Conservation (phyloP, 805 yeast species). For the Teunomyces lycoperdinae region DNA sequence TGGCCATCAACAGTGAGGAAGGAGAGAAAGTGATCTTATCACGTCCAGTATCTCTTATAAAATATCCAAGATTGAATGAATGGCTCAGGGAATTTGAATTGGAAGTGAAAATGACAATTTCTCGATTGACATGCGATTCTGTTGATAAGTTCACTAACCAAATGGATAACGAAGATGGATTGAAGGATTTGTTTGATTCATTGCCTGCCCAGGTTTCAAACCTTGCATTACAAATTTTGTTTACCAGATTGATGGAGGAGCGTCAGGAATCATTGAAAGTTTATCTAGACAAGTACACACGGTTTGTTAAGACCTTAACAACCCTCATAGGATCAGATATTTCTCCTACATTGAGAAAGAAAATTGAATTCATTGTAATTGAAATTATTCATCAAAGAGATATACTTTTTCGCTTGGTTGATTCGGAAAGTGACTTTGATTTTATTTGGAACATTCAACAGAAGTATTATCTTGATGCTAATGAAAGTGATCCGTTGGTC, state of each 20-base stretch:
- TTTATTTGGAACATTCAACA: slow-evolving; percentile 54
- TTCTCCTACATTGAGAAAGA: slow-evolving; percentile 32
- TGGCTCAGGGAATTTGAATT: slow-evolving; percentile 63
- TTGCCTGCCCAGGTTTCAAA: slow-evolving; percentile 57
- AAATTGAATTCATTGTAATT: slow-evolving; percentile 59
- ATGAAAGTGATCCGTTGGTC: slow-evolving; percentile 21
- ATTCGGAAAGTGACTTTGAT: slow-evolving; percentile 8
- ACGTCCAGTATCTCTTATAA: slow-evolving; percentile 42
- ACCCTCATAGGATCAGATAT: slow-evolving; percentile 17
- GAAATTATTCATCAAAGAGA: slow-evolving; percentile 63
- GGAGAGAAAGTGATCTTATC: slow-evolving; percentile 54
- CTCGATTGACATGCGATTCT: slow-evolving; percentile 30
- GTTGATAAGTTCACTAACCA: not conserved
- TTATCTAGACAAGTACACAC: slow-evolving; percentile 4
- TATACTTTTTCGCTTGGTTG: slow-evolving; percentile 22
- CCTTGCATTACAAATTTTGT: slow-evolving; percentile 54
- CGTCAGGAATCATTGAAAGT: not conserved
- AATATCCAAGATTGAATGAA: slow-evolving; percentile 47
- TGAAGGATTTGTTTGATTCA: slow-evolving; percentile 30
- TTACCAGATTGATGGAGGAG: slow-evolving; percentile 48
- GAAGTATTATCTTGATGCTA: slow-evolving; percentile 39
- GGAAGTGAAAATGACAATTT: slow-evolving; percentile 49
- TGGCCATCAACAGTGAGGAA: slow-evolving; percentile 57
- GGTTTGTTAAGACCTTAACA: slow-evolving; percentile 28
- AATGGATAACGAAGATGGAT: not conserved